Percentiles rank a stretch among this genome's conserved stretches.
Conservation (phyloP, 192 early-diverging fungal genomes). For the Haplosporangium gracile region DNA sequence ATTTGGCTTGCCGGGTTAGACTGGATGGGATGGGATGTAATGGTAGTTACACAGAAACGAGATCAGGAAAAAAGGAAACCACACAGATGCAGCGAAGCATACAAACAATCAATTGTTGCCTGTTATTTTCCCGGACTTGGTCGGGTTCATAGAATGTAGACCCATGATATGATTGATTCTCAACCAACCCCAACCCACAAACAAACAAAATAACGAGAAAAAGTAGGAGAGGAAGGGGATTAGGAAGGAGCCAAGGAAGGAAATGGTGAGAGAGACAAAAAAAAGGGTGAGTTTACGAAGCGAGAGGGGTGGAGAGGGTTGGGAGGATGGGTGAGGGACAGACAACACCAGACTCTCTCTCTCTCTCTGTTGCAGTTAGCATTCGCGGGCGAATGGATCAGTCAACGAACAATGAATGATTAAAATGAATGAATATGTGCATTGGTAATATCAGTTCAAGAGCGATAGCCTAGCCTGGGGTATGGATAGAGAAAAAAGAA, state of each 20-base stretch:
- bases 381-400: neutral
- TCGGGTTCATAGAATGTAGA: neutral
- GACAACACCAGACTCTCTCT: neutral
- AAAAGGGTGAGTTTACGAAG: neutral
- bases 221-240: neutral
- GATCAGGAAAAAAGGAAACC: no score
- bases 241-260: neutral
- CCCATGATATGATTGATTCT: neutral
- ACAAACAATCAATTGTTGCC: no score
- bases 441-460: no score
- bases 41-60: no score
- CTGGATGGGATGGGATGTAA: no score
- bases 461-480: no score
- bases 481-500: no score
- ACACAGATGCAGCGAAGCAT: no score
- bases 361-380: neutral
- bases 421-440: no score
- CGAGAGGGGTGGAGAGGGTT: neutral
- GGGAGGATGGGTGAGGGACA: neutral
- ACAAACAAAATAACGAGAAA: neutral
- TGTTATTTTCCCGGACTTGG: neutral
- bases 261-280: neutral
- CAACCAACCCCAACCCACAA: neutral
- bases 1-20: no score
- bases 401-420: no score